Base-by-base conservation (phyloP, 306 rosid genomes). In the Cucurbita moschata region DNA sequence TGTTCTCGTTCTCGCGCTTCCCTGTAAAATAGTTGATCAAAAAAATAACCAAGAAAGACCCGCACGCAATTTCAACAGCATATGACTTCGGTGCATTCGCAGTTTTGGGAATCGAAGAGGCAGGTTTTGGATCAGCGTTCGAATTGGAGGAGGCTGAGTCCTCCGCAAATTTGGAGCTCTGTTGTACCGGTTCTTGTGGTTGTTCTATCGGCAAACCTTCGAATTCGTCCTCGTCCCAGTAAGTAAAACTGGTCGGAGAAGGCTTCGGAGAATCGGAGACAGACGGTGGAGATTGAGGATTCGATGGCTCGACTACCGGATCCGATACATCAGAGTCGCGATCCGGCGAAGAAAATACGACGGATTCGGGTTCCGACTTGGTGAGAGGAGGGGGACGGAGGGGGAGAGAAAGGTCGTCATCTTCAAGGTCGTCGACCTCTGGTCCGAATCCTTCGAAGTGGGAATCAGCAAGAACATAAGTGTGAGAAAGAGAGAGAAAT, bases 211-310 rank as follows among this genome's bases (percentile, higher is more conserved):
- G 99, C 1, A 91, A 50, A 54, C 97, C 99, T 81, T 95, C 97
- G 77, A 95, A 95, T 77, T 95, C 97, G 10, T 95, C 97, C 64
- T 95, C 97, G 73, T 95, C 99, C 99, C 97, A 95, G 63, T 84
- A 82, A 81, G 84, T 96, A 42, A 86, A 87, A 85, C 80, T 61
- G 43, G 92, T 79, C 35, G 87, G 79, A 4, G 90, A 73, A 0
- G 90, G 73, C 19, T 87, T 84, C 26, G 95, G 81, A 71, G 68
- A 79, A 82, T 87, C 90, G 58, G 86, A 75, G 21, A 79, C 10
- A 8, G 88, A 52, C 10, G 81, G 56, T 6, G 58, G 49, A 0
- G 83, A 47, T 13, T 52, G 71, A 58, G 84, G 70, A 18, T 50
- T 69, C 39, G 79, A 39, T 42, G 51, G 40, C 8, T 74, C 77